Percentiles rank a stretch among this genome's conserved stretches.
Evolutionary conservation across 225 moss, liverwort and hornwort species (phyloP).

Genomic region (Antitrichia curtipendula): DNA sequence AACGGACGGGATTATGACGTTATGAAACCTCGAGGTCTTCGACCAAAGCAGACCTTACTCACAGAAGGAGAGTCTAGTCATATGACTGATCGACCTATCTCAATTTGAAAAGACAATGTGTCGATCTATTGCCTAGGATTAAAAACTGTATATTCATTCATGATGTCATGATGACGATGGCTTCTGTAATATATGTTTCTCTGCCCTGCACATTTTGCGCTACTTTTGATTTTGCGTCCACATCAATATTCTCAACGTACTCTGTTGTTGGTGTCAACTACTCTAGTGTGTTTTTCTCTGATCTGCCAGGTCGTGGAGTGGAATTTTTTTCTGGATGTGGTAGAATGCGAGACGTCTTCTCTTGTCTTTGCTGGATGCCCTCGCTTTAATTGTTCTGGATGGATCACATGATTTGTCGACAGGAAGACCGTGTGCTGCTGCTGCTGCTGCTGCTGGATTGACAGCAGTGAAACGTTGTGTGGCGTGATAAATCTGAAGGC

Average conservation of each 20-base stretch:
- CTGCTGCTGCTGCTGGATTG: background rate
- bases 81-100: slow-evolving; percentile 34
- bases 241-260: background rate
- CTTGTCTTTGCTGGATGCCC: background rate
- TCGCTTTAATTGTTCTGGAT: background rate
- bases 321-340: background rate
- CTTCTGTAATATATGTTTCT: slow-evolving; percentile 47
- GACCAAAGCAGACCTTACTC: slow-evolving; percentile 15
- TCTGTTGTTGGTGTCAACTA: background rate
- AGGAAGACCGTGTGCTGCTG: background rate
- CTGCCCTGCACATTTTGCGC: slow-evolving; percentile 22
- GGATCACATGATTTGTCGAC: background rate
- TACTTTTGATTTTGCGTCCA: background rate
- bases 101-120: slow-evolving; percentile 23
- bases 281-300: background rate
- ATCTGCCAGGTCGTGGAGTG: background rate
- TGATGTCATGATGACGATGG: slow-evolving; percentile 41
- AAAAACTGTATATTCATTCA: slow-evolving; percentile 41
- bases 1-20: slow-evolving; percentile 17
- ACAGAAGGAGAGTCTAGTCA: slow-evolving; percentile 30
- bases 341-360: background rate
- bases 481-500: background rate
- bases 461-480: background rate
- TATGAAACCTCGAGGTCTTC: slow-evolving; percentile 29
- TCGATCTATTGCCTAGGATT: slow-evolving; percentile 42